These are phyloP conservation scores for Moricandia moricandioides DNA, from an alignment of 345 rosid genomes.

Conservation along the genomic window DNA sequence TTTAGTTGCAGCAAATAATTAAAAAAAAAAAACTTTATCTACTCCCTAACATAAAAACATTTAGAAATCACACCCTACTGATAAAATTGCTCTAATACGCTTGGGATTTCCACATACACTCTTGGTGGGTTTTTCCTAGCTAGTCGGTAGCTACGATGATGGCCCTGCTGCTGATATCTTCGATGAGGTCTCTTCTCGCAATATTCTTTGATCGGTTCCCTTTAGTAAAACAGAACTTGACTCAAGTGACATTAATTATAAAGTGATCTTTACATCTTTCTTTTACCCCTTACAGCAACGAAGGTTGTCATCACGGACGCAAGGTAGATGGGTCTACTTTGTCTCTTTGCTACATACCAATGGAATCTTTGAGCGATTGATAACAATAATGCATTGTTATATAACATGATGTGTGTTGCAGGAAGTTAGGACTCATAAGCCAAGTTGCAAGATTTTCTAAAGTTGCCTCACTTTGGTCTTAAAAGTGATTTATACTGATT, in stretches of 20 bases:
- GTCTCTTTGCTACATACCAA: background rate
- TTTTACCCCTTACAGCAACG: constrained; percentile 54
- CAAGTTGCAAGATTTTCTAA: constrained; percentile 83
- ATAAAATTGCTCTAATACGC: background rate
- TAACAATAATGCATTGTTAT: background rate
- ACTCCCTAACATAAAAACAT: background rate
- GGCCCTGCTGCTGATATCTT: constrained; percentile 79
- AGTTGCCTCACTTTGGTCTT: constrained; percentile 40
- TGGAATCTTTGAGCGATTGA: background rate
- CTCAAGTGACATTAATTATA: background rate
- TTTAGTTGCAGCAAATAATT: background rate
- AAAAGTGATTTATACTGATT: constrained; percentile 24
- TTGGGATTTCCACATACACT: constrained; percentile 45
- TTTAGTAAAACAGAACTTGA: constrained; percentile 3
- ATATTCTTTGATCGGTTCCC: background rate
- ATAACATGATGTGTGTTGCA: constrained; percentile 44
- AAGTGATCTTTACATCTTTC: background rate
- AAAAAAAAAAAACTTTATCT: background rate
- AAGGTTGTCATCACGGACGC: constrained; percentile 89
- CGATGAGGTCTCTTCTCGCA: constrained; percentile 62
- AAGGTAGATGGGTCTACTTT: constrained; percentile 54
- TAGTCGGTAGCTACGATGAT: constrained; percentile 56
- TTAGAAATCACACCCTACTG: background rate
- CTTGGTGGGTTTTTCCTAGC: constrained; percentile 95
- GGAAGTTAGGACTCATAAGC: constrained; percentile 90